phyloP scores from a whole-genome alignment of 2,329 filamentous ascomycete genomes.

The Exserohilum rostratum region DNA sequence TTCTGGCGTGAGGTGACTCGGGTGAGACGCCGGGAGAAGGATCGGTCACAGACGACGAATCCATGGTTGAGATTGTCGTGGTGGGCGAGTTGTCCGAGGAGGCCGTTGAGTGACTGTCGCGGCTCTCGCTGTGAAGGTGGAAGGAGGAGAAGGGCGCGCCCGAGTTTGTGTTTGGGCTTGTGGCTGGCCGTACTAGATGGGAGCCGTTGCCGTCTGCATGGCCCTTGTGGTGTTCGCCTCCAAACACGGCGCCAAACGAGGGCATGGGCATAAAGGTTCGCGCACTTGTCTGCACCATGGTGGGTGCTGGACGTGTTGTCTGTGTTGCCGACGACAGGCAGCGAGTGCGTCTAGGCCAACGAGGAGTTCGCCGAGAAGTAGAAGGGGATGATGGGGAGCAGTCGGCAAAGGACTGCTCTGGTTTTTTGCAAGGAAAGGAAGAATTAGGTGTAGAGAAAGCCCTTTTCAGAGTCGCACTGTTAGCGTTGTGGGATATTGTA shows the following conservation, averaged over 20 bases:
- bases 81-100: constrained; percentile 95
- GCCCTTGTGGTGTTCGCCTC: constrained; percentile 63
- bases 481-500: constrained; percentile 38
- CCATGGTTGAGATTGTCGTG: constrained; percentile 89
- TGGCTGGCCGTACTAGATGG: constrained; percentile 41
- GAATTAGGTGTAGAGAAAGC: constrained; percentile 44
- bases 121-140: constrained; percentile 70
- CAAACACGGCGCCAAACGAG: constrained; percentile 77
- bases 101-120: constrained; percentile 79
- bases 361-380: constrained; percentile 12
- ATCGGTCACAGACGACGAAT: constrained; percentile 88
- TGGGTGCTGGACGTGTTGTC: constrained; percentile 27
- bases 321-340: constrained; percentile 26
- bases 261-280: constrained; percentile 61
- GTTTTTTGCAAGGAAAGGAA: constrained; percentile 40
- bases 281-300: constrained; percentile 48
- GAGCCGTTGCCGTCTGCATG: constrained; percentile 47
- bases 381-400: constrained; percentile 9
- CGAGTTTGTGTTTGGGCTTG: constrained; percentile 43
- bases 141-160: constrained; percentile 49
- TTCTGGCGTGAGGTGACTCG: constrained; percentile 80
- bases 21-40: constrained; percentile 88
- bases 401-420: constrained; percentile 28
- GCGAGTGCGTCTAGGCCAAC: constrained; percentile 26
- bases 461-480: constrained; percentile 46